Conservation (phyloP, 352 stramenopile genomes). For the Phytophthora pistaciae region DNA sequence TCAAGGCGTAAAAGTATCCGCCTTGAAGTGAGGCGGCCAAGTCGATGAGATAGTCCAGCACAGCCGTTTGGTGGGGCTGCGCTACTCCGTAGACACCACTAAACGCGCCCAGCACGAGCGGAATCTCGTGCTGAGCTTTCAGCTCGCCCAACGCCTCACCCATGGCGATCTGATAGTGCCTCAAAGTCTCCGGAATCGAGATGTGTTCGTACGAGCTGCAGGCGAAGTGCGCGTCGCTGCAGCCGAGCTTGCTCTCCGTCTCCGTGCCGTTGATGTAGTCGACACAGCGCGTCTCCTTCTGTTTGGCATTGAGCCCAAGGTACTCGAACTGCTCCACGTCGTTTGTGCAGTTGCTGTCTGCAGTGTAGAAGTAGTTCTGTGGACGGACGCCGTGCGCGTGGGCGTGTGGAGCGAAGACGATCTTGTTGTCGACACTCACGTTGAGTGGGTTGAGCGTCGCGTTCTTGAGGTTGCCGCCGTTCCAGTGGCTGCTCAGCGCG, state of each 20-base stretch:
- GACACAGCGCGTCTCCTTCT: conserved; percentile 43
- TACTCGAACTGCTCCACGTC: conserved; percentile 28
- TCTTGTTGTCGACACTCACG: conserved; percentile 55
- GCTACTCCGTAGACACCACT: conserved; percentile 67
- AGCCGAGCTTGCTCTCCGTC: conserved; percentile 45
- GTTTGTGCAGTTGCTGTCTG: conserved; percentile 52
- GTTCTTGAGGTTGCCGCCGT: conserved; percentile 74
- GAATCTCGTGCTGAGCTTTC: conserved; percentile 29
- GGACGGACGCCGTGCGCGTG: conserved; percentile 64
- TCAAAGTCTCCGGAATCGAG: conserved; percentile 21
- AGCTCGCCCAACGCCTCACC: conserved; percentile 52
- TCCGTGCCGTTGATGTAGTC: conserved; percentile 56
- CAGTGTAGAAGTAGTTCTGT: conserved; percentile 68
- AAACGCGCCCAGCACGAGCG: conserved; percentile 71
- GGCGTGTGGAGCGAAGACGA: conserved; percentile 73
- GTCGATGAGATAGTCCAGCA: conserved; percentile 71
- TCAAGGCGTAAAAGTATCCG: conserved; percentile 75
- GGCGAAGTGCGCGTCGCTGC: conserved; percentile 44
- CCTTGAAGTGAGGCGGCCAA: conserved; percentile 59
- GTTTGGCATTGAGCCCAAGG: conserved; percentile 25
- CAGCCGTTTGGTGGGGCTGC: conserved; percentile 63
- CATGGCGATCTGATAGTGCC: conserved; percentile 56
- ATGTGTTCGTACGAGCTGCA: conserved; percentile 61
- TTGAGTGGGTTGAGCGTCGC: conserved; percentile 56
- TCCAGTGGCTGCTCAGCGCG: conserved; percentile 57